A percentile compares a stretch with the other conserved stretches of the same genome.
phyloP scores from a whole-genome alignment of 345 rosid genomes.

The Lumnitzera littorea region DNA sequence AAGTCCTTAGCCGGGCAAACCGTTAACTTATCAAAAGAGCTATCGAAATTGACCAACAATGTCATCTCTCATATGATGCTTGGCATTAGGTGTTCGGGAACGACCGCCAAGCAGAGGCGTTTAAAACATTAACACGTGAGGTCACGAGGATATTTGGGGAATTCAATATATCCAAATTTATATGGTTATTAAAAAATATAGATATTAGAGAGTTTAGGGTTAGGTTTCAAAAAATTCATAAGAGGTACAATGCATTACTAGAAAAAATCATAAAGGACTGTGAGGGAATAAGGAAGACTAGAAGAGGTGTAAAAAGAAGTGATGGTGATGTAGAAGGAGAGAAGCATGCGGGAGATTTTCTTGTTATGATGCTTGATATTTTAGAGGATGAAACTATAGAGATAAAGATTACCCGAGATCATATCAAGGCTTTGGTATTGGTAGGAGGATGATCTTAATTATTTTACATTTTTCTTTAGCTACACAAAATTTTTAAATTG shows the following conservation, averaged over 20 bases:
- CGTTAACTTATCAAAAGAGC: conserved; percentile 34
- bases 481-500: too few species aligned
- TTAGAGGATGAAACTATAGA: conserved; percentile 2
- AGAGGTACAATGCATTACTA: conserved; percentile 24
- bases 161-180: conserved; percentile 34
- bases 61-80: conserved; percentile 41
- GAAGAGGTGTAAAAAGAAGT: neutral
- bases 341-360: conserved; percentile 27
- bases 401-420: conserved; percentile 4
- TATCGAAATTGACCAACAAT: conserved; percentile 31
- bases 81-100: conserved; percentile 27
- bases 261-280: conserved; percentile 26
- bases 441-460: neutral
- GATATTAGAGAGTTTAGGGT: conserved; percentile 28
- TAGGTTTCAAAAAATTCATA: conserved; percentile 19
- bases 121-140: conserved; percentile 19
- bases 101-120: conserved; percentile 20
- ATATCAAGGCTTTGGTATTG: conserved; percentile 15
- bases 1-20: conserved; percentile 15
- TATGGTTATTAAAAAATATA: conserved; percentile 34
- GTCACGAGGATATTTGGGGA: conserved; percentile 39
- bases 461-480: too few species aligned
- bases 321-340: neutral
- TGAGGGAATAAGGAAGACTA: conserved; percentile 16
- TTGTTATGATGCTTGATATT: conserved; percentile 4